These are phyloP conservation scores for Ceratocystis smalleyi DNA, from an alignment of 2,329 filamentous ascomycete genomes.

Conservation along the genomic window DNA sequence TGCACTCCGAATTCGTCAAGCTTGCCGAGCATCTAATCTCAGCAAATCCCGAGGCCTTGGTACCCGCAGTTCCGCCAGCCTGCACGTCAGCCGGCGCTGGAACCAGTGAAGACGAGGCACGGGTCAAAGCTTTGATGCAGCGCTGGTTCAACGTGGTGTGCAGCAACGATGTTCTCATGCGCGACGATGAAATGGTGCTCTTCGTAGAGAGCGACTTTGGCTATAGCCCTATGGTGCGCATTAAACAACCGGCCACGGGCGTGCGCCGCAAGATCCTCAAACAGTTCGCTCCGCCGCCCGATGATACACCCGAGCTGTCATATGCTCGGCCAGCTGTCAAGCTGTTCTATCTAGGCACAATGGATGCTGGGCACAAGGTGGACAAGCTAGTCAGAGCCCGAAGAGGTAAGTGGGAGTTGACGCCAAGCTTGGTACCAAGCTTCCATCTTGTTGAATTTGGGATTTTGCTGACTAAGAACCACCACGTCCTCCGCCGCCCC, in stretches of 20 bases:
- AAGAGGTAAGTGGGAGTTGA: constrained; percentile 47
- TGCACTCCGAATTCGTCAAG: constrained; percentile 91
- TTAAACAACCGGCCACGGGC: constrained; percentile 92
- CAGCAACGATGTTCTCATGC: constrained; percentile 78
- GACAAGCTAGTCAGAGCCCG: constrained; percentile 85
- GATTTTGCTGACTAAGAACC: constrained; percentile 16
- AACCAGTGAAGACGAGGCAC: constrained; percentile 83
- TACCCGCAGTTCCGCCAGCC: constrained; percentile 89
- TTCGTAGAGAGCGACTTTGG: constrained; percentile 99
- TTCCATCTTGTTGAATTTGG: too few relatives aligned
- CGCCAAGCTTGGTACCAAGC: background rate
- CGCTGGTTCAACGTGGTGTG: constrained; percentile 92
- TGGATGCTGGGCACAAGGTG: constrained; percentile 95
- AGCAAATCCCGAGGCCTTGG: constrained; percentile 89
- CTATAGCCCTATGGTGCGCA: constrained; percentile 86
- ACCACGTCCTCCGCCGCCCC: constrained; percentile 17
- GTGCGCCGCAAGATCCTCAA: constrained; percentile 91
- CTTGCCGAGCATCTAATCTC: constrained; percentile 93
- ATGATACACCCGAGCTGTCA: constrained; percentile 89
- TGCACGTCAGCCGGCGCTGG: constrained; percentile 85
- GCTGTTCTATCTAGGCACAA: constrained; percentile 82
- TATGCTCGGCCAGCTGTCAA: constrained; percentile 84
- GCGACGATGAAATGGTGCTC: constrained; percentile 91
- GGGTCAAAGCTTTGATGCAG: constrained; percentile 81
- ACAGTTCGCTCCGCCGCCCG: constrained; percentile 92